These are phyloP conservation scores for Trichoderma sp. DNA, from an alignment of 2,329 filamentous ascomycete genomes.

Conservation along the genomic window DNA sequence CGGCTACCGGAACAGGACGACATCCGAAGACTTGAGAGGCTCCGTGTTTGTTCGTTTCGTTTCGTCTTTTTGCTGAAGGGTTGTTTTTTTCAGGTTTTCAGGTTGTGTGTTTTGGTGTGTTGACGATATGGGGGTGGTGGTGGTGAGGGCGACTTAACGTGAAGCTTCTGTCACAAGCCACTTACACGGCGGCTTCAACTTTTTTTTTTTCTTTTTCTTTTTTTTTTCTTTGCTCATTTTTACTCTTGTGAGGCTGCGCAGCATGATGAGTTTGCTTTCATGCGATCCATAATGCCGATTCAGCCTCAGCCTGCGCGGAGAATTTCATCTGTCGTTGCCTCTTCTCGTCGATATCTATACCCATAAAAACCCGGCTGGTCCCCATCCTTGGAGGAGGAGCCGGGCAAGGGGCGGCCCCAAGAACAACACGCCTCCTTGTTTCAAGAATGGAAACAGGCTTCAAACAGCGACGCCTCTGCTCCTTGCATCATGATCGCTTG, in stretches of 20 bases:
- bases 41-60: background rate
- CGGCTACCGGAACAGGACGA: background rate
- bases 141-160: background rate
- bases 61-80: background rate
- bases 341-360: background rate
- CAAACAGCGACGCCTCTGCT: constrained; percentile 25
- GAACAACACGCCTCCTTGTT: constrained; percentile 21
- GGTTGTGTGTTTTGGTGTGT: background rate
- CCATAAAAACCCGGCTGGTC: background rate
- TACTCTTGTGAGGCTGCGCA: background rate
- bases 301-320: background rate
- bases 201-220: background rate
- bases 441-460: constrained; percentile 27
- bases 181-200: background rate
- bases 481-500: constrained; percentile 13
- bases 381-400: background rate
- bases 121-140: background rate
- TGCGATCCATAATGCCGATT: background rate
- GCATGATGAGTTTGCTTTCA: background rate
- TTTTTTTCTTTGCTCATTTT: background rate
- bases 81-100: background rate
- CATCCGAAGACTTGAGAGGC: background rate
- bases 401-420: background rate
- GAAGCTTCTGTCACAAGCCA: background rate
- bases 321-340: background rate